Evolutionary conservation across 2,329 filamentous ascomycete species (phyloP).

Genomic region (Fusarium continuum): DNA sequence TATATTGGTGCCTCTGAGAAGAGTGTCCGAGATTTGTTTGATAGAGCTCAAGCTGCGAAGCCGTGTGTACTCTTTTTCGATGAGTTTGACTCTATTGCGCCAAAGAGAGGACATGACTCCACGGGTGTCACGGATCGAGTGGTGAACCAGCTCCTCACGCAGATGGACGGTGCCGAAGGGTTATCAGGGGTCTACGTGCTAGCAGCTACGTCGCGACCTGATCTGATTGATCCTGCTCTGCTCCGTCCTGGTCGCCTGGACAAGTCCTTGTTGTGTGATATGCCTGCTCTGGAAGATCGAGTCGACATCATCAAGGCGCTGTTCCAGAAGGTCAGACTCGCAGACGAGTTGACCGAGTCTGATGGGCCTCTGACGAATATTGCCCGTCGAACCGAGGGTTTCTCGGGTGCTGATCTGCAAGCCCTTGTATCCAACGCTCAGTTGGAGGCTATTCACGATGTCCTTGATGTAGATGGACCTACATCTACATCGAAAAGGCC

Average conservation of each 20-base stretch:
- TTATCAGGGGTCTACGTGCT: slow-evolving; percentile 95
- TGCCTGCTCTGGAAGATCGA: slow-evolving; percentile 82
- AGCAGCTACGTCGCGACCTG: slow-evolving; percentile 90
- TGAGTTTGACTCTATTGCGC: slow-evolving; percentile 97
- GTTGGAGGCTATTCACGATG: slow-evolving; percentile 94
- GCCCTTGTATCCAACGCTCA: slow-evolving; percentile 96
- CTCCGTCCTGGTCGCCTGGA: slow-evolving; percentile 91
- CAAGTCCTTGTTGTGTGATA: slow-evolving; percentile 90
- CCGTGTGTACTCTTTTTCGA: slow-evolving; percentile 98
- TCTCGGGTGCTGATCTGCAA: slow-evolving; percentile 93
- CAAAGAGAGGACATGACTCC: slow-evolving; percentile 94
- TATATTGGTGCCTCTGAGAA: slow-evolving; percentile 99
- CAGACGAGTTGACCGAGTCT: slow-evolving; percentile 67
- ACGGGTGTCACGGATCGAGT: slow-evolving; percentile 99
- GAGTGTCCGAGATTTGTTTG: slow-evolving; percentile 93
- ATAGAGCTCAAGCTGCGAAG: slow-evolving; percentile 86
- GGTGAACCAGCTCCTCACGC: slow-evolving; percentile 96
- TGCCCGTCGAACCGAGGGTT: slow-evolving; percentile 83
- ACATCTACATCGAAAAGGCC: slow-evolving; percentile 50
- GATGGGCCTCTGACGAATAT: slow-evolving; percentile 73
- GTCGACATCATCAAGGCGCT: slow-evolving; percentile 88
- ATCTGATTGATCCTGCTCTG: slow-evolving; percentile 93
- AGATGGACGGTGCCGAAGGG: slow-evolving; percentile 98
- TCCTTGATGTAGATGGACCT: slow-evolving; percentile 69
- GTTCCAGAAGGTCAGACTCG: slow-evolving; percentile 81